Conservation (phyloP, 306 rosid species). For the Carpinus viminea region DNA sequence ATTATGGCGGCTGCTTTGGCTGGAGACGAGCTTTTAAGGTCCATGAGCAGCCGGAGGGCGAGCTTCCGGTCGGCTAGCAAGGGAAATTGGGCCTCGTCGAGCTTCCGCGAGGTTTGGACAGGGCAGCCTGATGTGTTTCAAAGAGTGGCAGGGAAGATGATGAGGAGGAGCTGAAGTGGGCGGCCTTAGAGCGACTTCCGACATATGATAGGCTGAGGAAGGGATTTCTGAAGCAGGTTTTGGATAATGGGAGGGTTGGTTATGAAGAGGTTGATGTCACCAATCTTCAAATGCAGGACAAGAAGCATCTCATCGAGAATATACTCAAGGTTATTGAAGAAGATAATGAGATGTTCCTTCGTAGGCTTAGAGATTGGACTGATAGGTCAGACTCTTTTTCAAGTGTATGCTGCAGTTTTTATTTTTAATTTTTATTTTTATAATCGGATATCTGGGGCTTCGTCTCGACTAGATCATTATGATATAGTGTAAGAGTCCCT, state of each 20-base stretch:
- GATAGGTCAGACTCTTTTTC: slow-evolving; percentile 41
- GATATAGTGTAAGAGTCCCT: too few species aligned
- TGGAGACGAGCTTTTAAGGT: slow-evolving; percentile 26
- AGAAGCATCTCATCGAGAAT: slow-evolving; percentile 51
- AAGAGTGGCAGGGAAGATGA: slow-evolving; percentile 46
- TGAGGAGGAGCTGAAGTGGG: slow-evolving; percentile 83
- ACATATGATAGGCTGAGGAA: slow-evolving; percentile 72
- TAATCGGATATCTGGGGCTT: too few species aligned
- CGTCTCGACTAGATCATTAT: too few species aligned
- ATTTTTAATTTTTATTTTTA: too few species aligned
- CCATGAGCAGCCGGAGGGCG: slow-evolving; percentile 41
- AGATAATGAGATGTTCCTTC: slow-evolving; percentile 74
- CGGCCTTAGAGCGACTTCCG: slow-evolving; percentile 83
- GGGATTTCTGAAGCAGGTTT: slow-evolving; percentile 54
- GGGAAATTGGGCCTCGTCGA: slow-evolving; percentile 40
- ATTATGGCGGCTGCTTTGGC: slow-evolving; percentile 27
- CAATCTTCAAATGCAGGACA: slow-evolving; percentile 47
- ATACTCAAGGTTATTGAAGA: slow-evolving; percentile 55
- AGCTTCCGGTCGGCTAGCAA: slow-evolving; percentile 46
- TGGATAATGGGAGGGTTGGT: slow-evolving; percentile 53
- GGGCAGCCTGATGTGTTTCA: slow-evolving; percentile 33
- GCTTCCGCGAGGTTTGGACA: slow-evolving; percentile 20
- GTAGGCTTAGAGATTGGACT: slow-evolving; percentile 54
- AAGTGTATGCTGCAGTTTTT: not conserved
- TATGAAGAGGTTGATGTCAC: slow-evolving; percentile 62